Evolutionary conservation across 1,284 basidiomycete species (phyloP).

Genomic region (Stereum hirsutum): DNA sequence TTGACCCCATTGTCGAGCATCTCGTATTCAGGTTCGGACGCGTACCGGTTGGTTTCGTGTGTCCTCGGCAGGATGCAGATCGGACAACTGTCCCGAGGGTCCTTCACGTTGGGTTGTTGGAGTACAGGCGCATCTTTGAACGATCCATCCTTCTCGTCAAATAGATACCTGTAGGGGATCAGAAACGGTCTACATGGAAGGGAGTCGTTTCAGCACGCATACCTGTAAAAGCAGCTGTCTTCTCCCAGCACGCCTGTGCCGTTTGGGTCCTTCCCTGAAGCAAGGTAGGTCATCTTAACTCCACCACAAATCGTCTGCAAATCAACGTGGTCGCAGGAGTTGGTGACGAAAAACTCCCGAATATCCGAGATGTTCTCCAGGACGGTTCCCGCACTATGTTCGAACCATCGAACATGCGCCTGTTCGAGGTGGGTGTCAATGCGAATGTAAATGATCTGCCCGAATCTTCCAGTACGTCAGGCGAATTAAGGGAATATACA

Average conservation of each 20-base stretch:
- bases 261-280: not conserved
- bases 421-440: slow-evolving; percentile 23
- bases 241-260: slow-evolving; percentile 1
- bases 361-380: slow-evolving; percentile 47
- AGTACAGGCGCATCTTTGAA: slow-evolving; percentile 22
- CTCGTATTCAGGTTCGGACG: no score
- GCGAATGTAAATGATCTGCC: slow-evolving; percentile 43
- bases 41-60: no score
- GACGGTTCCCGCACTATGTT: slow-evolving; percentile 51
- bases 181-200: not conserved
- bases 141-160: slow-evolving; percentile 18
- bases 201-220: slow-evolving; percentile 9
- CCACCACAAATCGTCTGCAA: slow-evolving; percentile 34
- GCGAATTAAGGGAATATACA: not conserved
- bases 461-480: slow-evolving; percentile 42
- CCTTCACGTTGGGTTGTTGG: slow-evolving; percentile 9
- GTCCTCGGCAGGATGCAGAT: slow-evolving; percentile 27
- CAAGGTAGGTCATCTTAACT: slow-evolving; percentile 22
- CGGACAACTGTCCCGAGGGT: slow-evolving; percentile 42
- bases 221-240: slow-evolving; percentile 55
- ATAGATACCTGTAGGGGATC: slow-evolving; percentile 15
- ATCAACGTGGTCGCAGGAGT: slow-evolving; percentile 38
- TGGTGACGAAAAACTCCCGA: slow-evolving; percentile 55
- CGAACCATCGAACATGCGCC: slow-evolving; percentile 65
- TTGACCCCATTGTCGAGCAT: no score